Base-by-base conservation (phyloP, 306 rosid genomes). In the Corylus heterophylla region DNA sequence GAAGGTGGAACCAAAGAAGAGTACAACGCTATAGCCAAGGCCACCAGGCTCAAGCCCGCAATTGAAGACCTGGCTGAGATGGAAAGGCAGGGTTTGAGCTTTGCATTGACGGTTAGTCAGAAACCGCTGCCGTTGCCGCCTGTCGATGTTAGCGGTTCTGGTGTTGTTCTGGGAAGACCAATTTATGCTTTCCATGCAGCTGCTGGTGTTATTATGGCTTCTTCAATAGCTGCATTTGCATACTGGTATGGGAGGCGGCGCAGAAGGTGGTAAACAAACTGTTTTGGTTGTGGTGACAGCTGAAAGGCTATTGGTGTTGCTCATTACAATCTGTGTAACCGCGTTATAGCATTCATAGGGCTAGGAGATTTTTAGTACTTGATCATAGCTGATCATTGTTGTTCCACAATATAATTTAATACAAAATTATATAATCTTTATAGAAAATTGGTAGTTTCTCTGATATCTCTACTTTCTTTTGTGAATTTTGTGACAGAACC, bases 181-280 rank as follows among this genome's bases (percentile, higher is more conserved):
- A 27, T 90, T n/a, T 79, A 89, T 79, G 86, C 85, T 78, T 93
- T 92, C 87, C 98, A 95, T 77, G 98, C 99, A 47, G 78, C 97
- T 0, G 98, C 92, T 0, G 98, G 98, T 20, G 97, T 95, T 59
- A 55, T 90, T 83, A 31, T 93, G 79, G 98, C 99, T 17, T 93
- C 92, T 68, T 90, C 99, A 7, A 72, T 95, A 77, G 97, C 99
- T 27, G 96, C 96, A 27, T 82, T 90, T 80, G 94, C 97, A 2
- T 93, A 85, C 78, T 90, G 92, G 87, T 93, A 95, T n/a, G 98
- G 96, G 14, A 89, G 89, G 84, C 86, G 89, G 86, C 99, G 96
- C 35, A 82, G 94, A 56, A 85, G 96, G 81, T 95, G 94, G 99
- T 95, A 89, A 89, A 95, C 77, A 73, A 79, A 47, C 17, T 51